Base-by-base conservation (phyloP, 805 yeast species). In the Sugiyamaella marilandica region DNA sequence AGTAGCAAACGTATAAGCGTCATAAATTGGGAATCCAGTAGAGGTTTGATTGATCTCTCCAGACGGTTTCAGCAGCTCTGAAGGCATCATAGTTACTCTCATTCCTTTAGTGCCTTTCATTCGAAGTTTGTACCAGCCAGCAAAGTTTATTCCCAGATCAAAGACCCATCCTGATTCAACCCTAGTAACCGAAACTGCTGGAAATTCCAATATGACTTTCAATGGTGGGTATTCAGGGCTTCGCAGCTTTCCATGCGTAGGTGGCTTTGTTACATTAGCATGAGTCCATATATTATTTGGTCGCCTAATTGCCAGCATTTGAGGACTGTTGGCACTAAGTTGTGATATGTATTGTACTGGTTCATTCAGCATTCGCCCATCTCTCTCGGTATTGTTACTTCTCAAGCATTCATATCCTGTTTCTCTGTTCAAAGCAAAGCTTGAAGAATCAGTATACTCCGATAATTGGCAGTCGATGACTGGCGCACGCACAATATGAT, bases 81-180 rank as follows among this genome's bases (percentile, higher is more conserved):
- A 62, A 44, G 55, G 61, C 9, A 47, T 48, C 5, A 61, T 34
- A 41, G 55, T 50, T 47, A 41, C 45, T 41, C 45, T 32, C 45
- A 57, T 60, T 19, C 59, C 61, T 24, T 41, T 43, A 10, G 59
- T 55, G 26, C 61, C 64, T 37, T 21, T 47, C 24, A 51, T 49
- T 48, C n/a, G 47, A 52, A 46, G 57, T 41, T 10, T 45, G 45
- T n/a, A 62, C 51, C 26, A 60, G 13, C 66, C 66, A 34, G 58
- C 66, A 7, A 55, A 55, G 50, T 62, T 60, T 39, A 54, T 55
- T 2, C 65, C 65, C 41, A 62, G 61, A 45, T 62, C 65, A 31
- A 62, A 37, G 10, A 62, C 51, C 52, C 62, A 62, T 5, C 63
- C 62, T 13, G 51, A 41, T 16, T 54, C 55, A 8, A 62, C 56